These are phyloP conservation scores for Rhizoctonia solani DNA, from an alignment of 1,284 basidiomycete species.

Conservation along the genomic window DNA sequence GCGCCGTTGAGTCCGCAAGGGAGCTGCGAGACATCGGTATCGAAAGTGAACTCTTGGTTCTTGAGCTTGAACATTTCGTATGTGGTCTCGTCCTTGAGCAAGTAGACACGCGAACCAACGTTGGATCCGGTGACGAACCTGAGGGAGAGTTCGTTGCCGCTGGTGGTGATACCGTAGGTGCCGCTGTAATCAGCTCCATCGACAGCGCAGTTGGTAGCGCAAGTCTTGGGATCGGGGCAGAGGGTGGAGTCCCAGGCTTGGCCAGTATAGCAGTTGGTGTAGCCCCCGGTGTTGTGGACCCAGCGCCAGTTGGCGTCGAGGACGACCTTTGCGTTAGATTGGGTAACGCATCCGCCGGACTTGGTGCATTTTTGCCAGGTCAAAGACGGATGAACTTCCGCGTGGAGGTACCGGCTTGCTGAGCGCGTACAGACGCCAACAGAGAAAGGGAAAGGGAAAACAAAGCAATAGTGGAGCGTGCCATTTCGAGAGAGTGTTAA, in stretches of 20 bases:
- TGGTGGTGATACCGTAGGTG: conserved; percentile 55
- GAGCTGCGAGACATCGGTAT: conserved; percentile 60
- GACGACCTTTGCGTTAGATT: conserved; percentile 16
- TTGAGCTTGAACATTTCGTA: conserved; percentile 59
- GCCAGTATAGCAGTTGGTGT: conserved; percentile 57
- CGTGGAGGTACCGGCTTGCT: conserved; percentile 37
- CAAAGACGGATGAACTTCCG: conserved; percentile 37
- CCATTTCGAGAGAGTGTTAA: neutral
- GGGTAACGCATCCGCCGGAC: conserved; percentile 36
- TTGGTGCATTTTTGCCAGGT: conserved; percentile 38
- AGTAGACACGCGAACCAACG: conserved; percentile 61
- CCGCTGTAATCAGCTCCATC: conserved; percentile 61
- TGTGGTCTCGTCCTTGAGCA: conserved; percentile 50
- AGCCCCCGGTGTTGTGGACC: conserved; percentile 36
- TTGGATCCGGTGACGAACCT: conserved; percentile 57
- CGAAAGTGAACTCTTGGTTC: conserved; percentile 63
- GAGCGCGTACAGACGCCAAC: conserved; percentile 34
- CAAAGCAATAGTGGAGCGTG: conserved; percentile 5
- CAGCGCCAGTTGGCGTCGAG: conserved; percentile 40
- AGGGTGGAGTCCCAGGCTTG: conserved; percentile 42
- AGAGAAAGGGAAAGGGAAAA: conserved; percentile 35
- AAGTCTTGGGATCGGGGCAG: conserved; percentile 54
- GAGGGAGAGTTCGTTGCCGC: conserved; percentile 55
- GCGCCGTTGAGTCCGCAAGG: conserved; percentile 63
- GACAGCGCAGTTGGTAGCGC: conserved; percentile 58